Evolutionary conservation across 2,329 filamentous ascomycete species (phyloP).

Genomic region (Mariannaea sp.): DNA sequence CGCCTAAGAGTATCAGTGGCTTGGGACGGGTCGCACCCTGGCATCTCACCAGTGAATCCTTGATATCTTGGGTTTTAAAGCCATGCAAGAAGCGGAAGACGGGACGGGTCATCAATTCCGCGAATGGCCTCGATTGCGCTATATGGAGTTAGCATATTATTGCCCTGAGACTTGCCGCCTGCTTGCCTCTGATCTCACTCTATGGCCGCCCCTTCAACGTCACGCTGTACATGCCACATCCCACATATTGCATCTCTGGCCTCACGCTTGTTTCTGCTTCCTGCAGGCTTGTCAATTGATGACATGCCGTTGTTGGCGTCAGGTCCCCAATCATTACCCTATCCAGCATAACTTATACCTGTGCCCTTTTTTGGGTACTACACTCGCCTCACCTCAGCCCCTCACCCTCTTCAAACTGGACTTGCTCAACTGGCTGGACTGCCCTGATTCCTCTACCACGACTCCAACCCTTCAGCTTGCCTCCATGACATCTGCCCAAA

Average conservation of each 20-base stretch:
- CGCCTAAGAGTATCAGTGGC: conserved; percentile 13
- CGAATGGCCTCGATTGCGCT: not conserved
- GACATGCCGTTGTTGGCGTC: not conserved
- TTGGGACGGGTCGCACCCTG: conserved; percentile 19
- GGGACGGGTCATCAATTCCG: not conserved
- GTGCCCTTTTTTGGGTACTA: not conserved
- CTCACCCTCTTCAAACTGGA: not conserved
- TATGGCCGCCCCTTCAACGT: not conserved
- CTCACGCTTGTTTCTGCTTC: not conserved
- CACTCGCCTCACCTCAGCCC: not conserved
- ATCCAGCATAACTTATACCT: not conserved
- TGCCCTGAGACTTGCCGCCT: not conserved
- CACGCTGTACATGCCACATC: not conserved
- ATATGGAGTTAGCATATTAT: not conserved
- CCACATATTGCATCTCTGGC: conserved; percentile 4
- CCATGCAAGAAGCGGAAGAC: not conserved
- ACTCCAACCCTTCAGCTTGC: not conserved
- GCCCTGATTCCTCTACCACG: not conserved
- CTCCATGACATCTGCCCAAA: conserved; percentile 14
- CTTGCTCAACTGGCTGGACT: too few relatives aligned
- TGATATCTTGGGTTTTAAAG: conserved; percentile 5
- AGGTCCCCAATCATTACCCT: not conserved
- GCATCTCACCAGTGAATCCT: conserved; percentile 16
- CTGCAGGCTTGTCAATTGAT: conserved; percentile 4
- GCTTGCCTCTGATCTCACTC: not conserved